Base-by-base conservation (phyloP, 164 flowering plant species). In the Piper longum region DNA sequence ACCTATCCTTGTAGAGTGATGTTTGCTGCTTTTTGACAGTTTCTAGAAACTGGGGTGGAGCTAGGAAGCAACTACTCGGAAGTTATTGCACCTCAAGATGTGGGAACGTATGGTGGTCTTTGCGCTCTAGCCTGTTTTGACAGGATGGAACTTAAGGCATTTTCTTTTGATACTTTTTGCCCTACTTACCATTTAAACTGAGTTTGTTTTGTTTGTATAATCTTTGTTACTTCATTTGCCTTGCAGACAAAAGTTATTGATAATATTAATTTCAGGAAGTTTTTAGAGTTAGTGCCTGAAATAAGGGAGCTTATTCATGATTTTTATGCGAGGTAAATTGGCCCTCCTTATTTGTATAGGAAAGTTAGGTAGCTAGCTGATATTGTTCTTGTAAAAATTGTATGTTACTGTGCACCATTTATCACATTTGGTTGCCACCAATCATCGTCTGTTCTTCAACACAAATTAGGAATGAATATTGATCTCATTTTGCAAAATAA, bases 111-210 rank as follows among this genome's bases (percentile, higher is more conserved):
- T 76, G 99, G 99, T 41, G 97, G 97, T 41, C 88, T 95, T 63
- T 95, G 97, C 78, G 99, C 99, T 26, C 96, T 91, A 75, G 99
- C 97, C 60, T 91, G 81, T 75, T 95, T 91, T 76, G 97, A 95
- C 75, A 80, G 97, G 64, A 60, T 88, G 40, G 99, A 95, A 68
- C 76, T 95, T 67, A 92, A 92, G 96, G 98, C 72, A 88, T 8
- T 54, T 62, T 55, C 57, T 57, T 57, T 4, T 5, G 14, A 14
- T 41, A 42, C 9, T 7, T 57, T 18, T 7, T 54, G 3, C 3
- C 45, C 17, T 52, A 39, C 5, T 62, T 52, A 18, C 2, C 57
- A 41, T 54, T 57, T 17, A 45, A 16, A 39, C 18, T 18, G 41
- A 43, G 1, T 55, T 39, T 45, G 17, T 61, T 61, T 54, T 16